phyloP scores from a whole-genome alignment of 2,329 filamentous ascomycete genomes.

The Hymenoscyphus linearis region DNA sequence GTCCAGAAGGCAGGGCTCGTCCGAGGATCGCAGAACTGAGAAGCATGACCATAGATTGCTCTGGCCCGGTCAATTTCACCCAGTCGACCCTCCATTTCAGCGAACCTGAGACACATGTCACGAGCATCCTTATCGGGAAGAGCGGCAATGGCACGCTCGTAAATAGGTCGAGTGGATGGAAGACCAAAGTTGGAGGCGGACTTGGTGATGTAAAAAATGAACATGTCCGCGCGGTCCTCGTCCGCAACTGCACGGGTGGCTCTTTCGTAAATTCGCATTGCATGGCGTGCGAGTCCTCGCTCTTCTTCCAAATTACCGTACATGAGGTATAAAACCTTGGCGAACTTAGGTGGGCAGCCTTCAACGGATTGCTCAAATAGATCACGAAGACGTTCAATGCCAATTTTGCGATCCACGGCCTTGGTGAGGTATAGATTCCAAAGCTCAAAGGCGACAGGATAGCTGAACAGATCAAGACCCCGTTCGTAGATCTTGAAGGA shows the following conservation, averaged over 20 bases:
- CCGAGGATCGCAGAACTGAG: slow-evolving; percentile 93
- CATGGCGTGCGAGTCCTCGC: slow-evolving; percentile 85
- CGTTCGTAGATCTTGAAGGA: slow-evolving; percentile 97
- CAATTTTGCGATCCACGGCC: slow-evolving; percentile 91
- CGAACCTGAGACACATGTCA: slow-evolving; percentile 98
- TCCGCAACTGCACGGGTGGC: slow-evolving; percentile 92
- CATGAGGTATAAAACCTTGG: slow-evolving; percentile 95
- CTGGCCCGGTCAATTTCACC: slow-evolving; percentile 92
- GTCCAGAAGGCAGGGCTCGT: slow-evolving; percentile 89
- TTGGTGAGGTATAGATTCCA: slow-evolving; percentile 99
- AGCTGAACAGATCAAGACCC: slow-evolving; percentile 95
- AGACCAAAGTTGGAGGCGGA: slow-evolving; percentile 97
- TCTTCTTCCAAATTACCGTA: slow-evolving; percentile 97
- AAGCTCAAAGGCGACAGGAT: slow-evolving; percentile 94
- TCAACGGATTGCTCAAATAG: slow-evolving; percentile 97
- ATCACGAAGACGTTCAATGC: slow-evolving; percentile 88
- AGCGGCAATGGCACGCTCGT: slow-evolving; percentile 92
- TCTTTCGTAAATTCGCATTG: slow-evolving; percentile 98
- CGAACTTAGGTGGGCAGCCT: slow-evolving; percentile 90
- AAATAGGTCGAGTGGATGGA: slow-evolving; percentile 89
- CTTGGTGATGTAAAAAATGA: slow-evolving; percentile 99
- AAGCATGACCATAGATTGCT: slow-evolving; percentile 93
- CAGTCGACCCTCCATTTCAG: slow-evolving; percentile 87
- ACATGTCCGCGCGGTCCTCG: slow-evolving; percentile 94
- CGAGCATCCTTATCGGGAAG: slow-evolving; percentile 88